Evolutionary conservation across 805 yeast genomes (phyloP).

Genomic region (Lipomyces mesembrius): DNA sequence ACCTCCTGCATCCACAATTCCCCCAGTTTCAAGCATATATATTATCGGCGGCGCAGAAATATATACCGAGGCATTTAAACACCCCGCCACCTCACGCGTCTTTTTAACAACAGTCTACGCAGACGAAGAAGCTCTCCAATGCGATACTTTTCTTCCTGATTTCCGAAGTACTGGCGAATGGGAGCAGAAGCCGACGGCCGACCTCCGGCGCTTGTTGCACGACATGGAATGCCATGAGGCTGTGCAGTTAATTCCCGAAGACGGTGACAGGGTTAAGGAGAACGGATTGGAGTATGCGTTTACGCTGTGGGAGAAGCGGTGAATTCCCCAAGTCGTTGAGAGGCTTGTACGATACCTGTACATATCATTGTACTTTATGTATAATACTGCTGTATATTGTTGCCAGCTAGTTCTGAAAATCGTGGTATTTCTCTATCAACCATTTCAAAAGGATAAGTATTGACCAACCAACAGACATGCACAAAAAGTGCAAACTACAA

Average conservation of each 20-base stretch:
- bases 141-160: constrained; percentile 66
- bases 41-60: constrained; percentile 94
- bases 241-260: constrained; percentile 18
- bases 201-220: constrained; percentile 25
- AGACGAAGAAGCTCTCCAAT: constrained; percentile 47
- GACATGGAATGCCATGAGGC: constrained; percentile 39
- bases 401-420: too few relatives aligned
- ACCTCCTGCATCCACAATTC: constrained; percentile 3
- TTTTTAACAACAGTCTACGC: constrained; percentile 34
- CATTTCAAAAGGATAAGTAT: too few relatives aligned
- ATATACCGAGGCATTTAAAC: constrained; percentile 60
- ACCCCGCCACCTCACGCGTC: constrained; percentile 58
- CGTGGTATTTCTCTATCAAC: too few relatives aligned
- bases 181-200: constrained; percentile 14
- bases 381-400: too few relatives aligned
- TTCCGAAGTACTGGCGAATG: constrained; percentile 46
- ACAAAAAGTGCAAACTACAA: too few relatives aligned
- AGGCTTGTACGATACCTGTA: background rate
- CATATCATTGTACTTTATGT: background rate
- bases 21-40: constrained; percentile 52
- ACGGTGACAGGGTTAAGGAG: constrained; percentile 41
- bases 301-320: constrained; percentile 57
- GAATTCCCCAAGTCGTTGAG: background rate
- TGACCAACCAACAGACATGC: too few relatives aligned
- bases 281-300: constrained; percentile 61